Evolutionary conservation across 208 protist genomes (phyloP).

Genomic region (Acanthamoeba triangularis): DNA sequence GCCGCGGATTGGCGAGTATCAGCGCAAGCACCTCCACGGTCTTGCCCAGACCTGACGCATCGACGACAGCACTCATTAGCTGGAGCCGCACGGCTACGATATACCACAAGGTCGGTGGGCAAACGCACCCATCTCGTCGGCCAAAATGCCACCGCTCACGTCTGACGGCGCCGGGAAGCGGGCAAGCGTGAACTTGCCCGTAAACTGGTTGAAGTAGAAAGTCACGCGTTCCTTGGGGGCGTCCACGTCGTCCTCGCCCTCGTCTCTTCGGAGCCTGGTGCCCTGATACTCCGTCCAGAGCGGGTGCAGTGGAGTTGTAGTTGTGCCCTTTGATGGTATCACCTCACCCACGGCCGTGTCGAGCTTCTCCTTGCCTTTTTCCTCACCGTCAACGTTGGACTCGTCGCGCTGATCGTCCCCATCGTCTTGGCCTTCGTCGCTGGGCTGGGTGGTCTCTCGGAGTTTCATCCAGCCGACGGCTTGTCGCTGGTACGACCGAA

Average conservation of each 20-base stretch:
- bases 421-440: background rate
- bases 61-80: background rate
- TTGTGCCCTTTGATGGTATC: background rate
- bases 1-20: slow-evolving; percentile 38
- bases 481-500: slow-evolving; percentile 34
- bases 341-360: background rate
- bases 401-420: background rate
- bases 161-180: background rate
- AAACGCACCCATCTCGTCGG: slow-evolving; percentile 61
- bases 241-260: background rate
- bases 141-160: slow-evolving; percentile 30
- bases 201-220: slow-evolving; percentile 70
- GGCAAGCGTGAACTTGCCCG: slow-evolving; percentile 10
- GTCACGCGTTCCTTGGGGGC: background rate
- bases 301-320: background rate
- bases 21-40: slow-evolving; percentile 66
- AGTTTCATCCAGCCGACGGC: slow-evolving; percentile 66
- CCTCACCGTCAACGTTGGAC: background rate
- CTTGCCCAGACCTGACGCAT: slow-evolving; percentile 32
- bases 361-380: slow-evolving; percentile 52
- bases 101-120: too few relatives aligned
- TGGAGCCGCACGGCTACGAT: background rate
- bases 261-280: too few relatives aligned
- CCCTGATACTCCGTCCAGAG: slow-evolving; percentile 11
- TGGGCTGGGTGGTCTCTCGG: background rate